Percentiles rank a stretch among this genome's conserved stretches.
Conservation (phyloP, 345 rosid genomes). For the Melaleuca quinquenervia region DNA sequence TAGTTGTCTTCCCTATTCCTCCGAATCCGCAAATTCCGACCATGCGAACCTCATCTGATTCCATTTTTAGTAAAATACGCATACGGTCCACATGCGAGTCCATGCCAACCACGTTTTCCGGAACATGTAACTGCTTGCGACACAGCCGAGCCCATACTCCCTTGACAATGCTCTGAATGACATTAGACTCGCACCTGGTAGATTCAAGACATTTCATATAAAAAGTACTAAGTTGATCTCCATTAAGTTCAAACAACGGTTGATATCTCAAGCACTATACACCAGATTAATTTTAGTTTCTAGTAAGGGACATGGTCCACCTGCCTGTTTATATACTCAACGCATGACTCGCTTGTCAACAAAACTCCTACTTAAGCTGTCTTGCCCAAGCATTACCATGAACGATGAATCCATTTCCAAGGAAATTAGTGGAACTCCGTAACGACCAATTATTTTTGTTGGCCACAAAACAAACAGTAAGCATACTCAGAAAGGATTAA, state of each 20-base stretch:
- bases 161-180: not conserved
- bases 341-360: not conserved
- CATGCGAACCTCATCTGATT: not conserved
- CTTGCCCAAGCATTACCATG: not conserved
- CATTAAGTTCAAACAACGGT: not conserved
- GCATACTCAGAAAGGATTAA: not conserved
- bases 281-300: too few relatives aligned
- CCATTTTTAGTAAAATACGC: not conserved
- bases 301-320: not conserved
- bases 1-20: conserved; percentile 3
- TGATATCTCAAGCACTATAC: too few relatives aligned
- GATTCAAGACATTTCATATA: not conserved
- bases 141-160: not conserved
- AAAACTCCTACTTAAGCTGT: not conserved
- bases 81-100: not conserved
- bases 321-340: not conserved
- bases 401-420: not conserved
- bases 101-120: not conserved
- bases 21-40: not conserved
- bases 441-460: too few relatives aligned
- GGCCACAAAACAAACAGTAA: not conserved
- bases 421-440: too few relatives aligned
- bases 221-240: not conserved
- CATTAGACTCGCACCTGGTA: not conserved
- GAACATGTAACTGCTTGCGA: not conserved